A percentile compares a stretch with the other conserved stretches of the same genome.
These are phyloP conservation scores for Parmelia sp. DNA, from an alignment of 495 filamentous ascomycete species.

Conservation along the genomic window DNA sequence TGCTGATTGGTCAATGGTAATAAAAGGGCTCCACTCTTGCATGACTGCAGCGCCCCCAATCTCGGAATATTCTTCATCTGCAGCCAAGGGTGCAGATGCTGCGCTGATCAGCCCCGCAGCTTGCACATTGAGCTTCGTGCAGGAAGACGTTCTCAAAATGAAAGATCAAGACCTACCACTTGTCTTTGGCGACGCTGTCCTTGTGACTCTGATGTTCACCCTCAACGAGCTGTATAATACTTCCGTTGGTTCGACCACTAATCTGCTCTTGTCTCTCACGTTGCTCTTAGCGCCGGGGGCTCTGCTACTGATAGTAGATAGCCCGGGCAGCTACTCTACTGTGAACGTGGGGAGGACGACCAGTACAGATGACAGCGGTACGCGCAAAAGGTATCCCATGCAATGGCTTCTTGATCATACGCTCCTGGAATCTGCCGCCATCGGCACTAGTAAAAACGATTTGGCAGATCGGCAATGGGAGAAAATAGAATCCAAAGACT, in stretches of 20 bases:
- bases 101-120: conserved; percentile 35
- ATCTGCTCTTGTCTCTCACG: conserved; percentile 62
- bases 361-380: conserved; percentile 5
- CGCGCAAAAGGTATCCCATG: conserved; percentile 81
- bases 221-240: conserved; percentile 90
- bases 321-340: conserved; percentile 84
- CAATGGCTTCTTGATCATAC: conserved; percentile 85
- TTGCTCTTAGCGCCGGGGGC: conserved; percentile 49
- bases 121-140: conserved; percentile 48
- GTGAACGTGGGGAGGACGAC: conserved; percentile 46
- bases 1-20: conserved; percentile 64
- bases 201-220: conserved; percentile 87
- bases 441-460: conserved; percentile 14
- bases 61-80: conserved; percentile 50
- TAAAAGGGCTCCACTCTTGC: conserved; percentile 45
- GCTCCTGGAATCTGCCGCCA: conserved; percentile 47
- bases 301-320: conserved; percentile 81
- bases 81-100: conserved; percentile 37
- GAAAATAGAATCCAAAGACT: conserved; percentile 64
- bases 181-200: conserved; percentile 37
- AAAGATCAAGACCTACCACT: conserved; percentile 35
- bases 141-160: conserved; percentile 56
- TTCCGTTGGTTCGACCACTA: conserved; percentile 66
- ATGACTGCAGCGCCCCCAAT: conserved; percentile 36
- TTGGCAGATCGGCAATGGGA: conserved; percentile 51